Evolutionary conservation across 2,329 filamentous ascomycete genomes (phyloP), one percentile per base, ranked within the genome.

Genomic region (Exophiala sp.): DNA sequence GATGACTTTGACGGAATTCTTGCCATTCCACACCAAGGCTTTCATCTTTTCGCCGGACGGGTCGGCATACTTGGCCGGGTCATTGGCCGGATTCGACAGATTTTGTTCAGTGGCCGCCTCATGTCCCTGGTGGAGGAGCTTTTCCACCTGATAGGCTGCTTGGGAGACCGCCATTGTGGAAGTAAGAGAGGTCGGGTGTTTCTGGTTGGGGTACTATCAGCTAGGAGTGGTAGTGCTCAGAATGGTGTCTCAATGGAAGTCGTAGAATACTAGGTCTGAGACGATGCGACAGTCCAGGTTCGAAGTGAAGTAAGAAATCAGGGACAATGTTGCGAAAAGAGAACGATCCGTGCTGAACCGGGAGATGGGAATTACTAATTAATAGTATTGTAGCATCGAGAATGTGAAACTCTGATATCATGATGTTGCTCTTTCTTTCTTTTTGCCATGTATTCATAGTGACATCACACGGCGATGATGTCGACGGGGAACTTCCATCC

Each of bases 11-110:
- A 95, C 86, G 23, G 73, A 79, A 62, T 89, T 86, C 73, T 91
- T 93, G 45, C 86, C 85, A 68, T 85, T 81, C 88, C 88, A 95
- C 1, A 78, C 79, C 11, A 94, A 69, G 0, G 88, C 89, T 66
- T 87, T 85, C 85, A 95, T 93, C 13, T 69, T 84, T 60, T 82
- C 77, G 24, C 66, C 68, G 2, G 67, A 69, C 3, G 73, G 68
- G 60, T 78, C 70, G 19, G 73, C 78, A 63, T 73, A 73, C 56
- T 73, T 73, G 24, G 64, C 65, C 16, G 72, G 66, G 50, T 83
- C 73, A 3, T 72, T 71, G 1, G 68, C 72, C n/a, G 85, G 86
- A 58, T 82, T 82, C 52, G 78, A 72, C 41, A 91, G 73, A 62
- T 93, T 82, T 55, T 91, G 86, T 13, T 75, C 70, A 1, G 80